Base-by-base conservation (phyloP, 257 asterid species). In the Nicotiana tomentosiformis region DNA sequence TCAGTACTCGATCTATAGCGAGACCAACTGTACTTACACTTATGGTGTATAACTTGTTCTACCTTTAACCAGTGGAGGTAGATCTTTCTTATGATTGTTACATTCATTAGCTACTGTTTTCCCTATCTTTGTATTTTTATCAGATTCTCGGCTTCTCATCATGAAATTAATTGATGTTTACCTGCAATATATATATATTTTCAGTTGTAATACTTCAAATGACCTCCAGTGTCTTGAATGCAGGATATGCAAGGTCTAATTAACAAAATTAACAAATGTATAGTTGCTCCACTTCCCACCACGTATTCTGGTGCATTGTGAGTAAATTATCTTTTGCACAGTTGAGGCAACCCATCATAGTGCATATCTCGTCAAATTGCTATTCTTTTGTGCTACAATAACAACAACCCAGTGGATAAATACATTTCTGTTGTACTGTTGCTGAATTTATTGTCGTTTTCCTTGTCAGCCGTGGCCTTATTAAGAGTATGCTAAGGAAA, bases 171-270 rank as follows among this genome's bases (percentile, higher is more conserved):
- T 14, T 23, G 39, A 72, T 0, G 14, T 72, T 72, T 46, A 72
- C 79, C 61, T 46, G n/a, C 29, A 6, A 23, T 20, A 23, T 20
- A 70, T 72, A 35, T 72, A 12, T 72, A 72, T 46, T 12, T 62
- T 26, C 83, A 80, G 49, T 68, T 84, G 51, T 79, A 64, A 68
- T 72, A 43, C 70, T 66, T 81, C 66, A 66, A 49, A 49, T 74
- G 60, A 74, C 43, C 62, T 51, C 2, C 80, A 49, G 6, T 51
- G 61, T 17, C 49, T 49, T 74, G 33, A 23, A 7, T 86, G 85
- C 94, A 96, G 99, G 99, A 96, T 86, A 94, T 96, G 88, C 99
- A 96, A 88, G 98, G 98, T 87, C 87, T 96, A 84, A 96, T 96
- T 86, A 89, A 93, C 93, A 96, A 96, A 89, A 96, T 96, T 81